phyloP scores from a whole-genome alignment of 2,329 filamentous ascomycete species.

The Cladorrhinum sp. region DNA sequence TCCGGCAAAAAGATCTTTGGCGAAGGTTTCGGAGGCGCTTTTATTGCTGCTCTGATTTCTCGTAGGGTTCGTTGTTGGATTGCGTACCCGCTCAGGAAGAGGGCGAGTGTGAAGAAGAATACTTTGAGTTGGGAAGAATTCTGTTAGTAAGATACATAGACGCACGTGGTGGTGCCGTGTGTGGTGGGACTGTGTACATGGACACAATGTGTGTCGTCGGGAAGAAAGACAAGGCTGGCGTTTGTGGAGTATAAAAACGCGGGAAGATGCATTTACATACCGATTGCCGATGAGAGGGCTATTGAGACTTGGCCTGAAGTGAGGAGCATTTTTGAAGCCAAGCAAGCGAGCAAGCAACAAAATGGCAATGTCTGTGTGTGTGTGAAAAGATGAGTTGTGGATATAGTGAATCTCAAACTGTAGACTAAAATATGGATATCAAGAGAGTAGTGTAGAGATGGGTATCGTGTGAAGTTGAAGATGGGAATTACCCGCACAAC shows the following conservation, averaged over 20 bases:
- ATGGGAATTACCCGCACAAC: not conserved
- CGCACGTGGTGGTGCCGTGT: too few relatives aligned
- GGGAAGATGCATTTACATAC: conserved; percentile 42
- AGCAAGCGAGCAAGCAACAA: not conserved
- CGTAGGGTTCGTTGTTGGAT: conserved; percentile 83
- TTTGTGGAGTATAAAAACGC: not conserved
- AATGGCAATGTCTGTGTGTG: too few relatives aligned
- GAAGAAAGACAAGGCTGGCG: not conserved
- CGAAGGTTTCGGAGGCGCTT: conserved; percentile 46
- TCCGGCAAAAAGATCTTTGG: conserved; percentile 52
- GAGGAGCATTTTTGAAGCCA: conserved; percentile 50
- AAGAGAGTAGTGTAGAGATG: not conserved
- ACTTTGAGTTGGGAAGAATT: conserved; percentile 44
- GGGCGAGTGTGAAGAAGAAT: conserved; percentile 71
- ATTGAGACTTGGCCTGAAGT: conserved; percentile 70
- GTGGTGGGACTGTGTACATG: too few relatives aligned
- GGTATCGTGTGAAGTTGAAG: not conserved
- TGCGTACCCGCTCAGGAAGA: conserved; percentile 85
- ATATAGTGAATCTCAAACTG: not conserved
- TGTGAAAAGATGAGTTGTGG: too few relatives aligned
- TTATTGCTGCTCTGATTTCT: conserved; percentile 72
- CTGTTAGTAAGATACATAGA: not conserved
- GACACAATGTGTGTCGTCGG: too few relatives aligned
- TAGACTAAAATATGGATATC: not conserved
- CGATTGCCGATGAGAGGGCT: conserved; percentile 59